These are phyloP conservation scores for Punctularia strigosozonata DNA, from an alignment of 768 basidiomycete species.

Conservation along the genomic window DNA sequence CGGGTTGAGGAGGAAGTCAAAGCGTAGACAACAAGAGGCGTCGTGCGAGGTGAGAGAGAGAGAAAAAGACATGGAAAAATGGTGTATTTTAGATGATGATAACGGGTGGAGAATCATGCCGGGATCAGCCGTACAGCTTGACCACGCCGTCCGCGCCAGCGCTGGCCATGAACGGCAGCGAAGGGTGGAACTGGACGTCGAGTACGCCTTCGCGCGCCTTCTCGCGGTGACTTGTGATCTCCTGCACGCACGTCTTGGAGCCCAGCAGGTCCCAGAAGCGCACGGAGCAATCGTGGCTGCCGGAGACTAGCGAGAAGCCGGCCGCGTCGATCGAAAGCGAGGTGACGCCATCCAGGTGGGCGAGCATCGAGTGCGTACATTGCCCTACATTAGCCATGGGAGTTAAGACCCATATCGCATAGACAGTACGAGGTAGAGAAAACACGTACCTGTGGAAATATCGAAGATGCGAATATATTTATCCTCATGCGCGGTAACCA, in stretches of 20 bases:
- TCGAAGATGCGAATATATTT: conserved; percentile 89
- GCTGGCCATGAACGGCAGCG: conserved; percentile 80
- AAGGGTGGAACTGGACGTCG: conserved; percentile 75
- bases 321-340: conserved; percentile 82
- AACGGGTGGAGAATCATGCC: too few species aligned
- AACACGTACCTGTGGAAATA: conserved; percentile 55
- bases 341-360: conserved; percentile 87
- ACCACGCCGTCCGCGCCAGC: conserved; percentile 95
- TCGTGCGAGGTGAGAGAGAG: too few species aligned
- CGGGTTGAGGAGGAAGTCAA: too few species aligned
- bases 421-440: conserved; percentile 1
- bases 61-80: too few species aligned
- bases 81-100: too few species aligned
- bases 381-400: conserved; percentile 35
- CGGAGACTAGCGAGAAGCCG: conserved; percentile 80
- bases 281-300: conserved; percentile 87
- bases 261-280: conserved; percentile 92
- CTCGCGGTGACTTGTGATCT: conserved; percentile 79
- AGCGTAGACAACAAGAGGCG: too few species aligned
- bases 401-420: background rate
- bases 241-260: conserved; percentile 74
- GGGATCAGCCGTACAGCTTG: conserved; percentile 84
- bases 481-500: conserved; percentile 90
- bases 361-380: conserved; percentile 83
- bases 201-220: conserved; percentile 88